Conservation (phyloP, 2,329 filamentous ascomycete genomes). For the Aspergillus arachidicola region DNA sequence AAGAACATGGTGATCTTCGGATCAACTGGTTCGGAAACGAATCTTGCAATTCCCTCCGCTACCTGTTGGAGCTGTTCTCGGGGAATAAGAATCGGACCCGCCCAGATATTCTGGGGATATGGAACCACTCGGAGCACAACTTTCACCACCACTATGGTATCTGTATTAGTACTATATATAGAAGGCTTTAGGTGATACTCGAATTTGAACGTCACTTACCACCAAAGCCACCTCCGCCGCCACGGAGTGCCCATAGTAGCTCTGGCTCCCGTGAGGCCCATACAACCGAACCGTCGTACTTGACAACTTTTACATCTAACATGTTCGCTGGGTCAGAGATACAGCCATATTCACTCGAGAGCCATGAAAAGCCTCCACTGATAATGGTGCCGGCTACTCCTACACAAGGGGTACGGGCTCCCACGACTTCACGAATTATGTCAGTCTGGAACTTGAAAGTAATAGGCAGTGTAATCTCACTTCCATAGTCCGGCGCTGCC, state of each 20-base stretch:
- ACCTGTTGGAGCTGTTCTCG: slow-evolving; percentile 9
- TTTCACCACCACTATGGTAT: slow-evolving; percentile 1
- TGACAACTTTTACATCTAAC: slow-evolving; percentile 31
- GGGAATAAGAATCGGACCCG: slow-evolving; percentile 16
- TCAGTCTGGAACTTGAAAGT: not conserved
- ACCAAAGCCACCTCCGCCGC: slow-evolving; percentile 39
- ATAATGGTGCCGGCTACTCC: not conserved
- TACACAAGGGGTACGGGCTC: not conserved
- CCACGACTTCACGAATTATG: not conserved
- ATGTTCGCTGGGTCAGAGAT: not conserved
- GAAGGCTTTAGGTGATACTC: not conserved
- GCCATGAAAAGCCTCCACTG: not conserved
- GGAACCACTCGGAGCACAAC: slow-evolving; percentile 10
- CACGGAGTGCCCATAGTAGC: slow-evolving; percentile 46
- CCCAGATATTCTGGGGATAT: slow-evolving; percentile 19
- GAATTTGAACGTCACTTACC: slow-evolving; percentile 4
- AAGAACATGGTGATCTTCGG: slow-evolving; percentile 17
- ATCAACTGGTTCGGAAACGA: slow-evolving; percentile 2
- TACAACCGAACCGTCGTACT: slow-evolving; percentile 37
- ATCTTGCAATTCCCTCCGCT: slow-evolving; percentile 7
- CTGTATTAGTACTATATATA: not conserved
- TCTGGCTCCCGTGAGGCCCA: slow-evolving; percentile 46
- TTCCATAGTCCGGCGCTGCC: not conserved
- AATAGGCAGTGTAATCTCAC: not conserved
- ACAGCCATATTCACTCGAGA: not conserved